Percentiles rank a stretch among this genome's conserved stretches.
Evolutionary conservation across 805 yeast species (phyloP).

Genomic region (Yueomyces sinensis): DNA sequence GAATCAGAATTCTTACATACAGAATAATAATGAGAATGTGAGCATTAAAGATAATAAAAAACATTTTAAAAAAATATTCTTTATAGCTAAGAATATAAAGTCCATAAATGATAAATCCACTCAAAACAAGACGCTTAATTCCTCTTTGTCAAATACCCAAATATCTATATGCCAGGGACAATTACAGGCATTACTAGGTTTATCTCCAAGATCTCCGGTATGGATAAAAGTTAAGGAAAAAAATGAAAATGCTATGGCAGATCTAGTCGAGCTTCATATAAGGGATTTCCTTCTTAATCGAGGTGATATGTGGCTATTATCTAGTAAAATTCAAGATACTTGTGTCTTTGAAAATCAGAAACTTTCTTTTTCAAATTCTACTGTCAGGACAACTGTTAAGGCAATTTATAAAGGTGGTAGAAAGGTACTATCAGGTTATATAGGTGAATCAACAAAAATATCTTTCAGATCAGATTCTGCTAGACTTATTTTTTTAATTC

Average conservation of each 20-base stretch:
- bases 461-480: constrained; percentile 90
- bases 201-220: constrained; percentile 58
- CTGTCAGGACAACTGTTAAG: constrained; percentile 53
- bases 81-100: constrained; percentile 28
- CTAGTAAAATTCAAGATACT: constrained; percentile 43
- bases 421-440: constrained; percentile 59
- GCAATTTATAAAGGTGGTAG: constrained; percentile 52
- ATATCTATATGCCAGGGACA: constrained; percentile 50
- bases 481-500: constrained; percentile 67
- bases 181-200: constrained; percentile 43
- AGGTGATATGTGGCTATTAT: constrained; percentile 86
- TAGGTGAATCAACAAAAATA: constrained; percentile 62
- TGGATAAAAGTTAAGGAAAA: constrained; percentile 36
- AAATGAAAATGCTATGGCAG: constrained; percentile 45
- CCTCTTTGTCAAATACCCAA: constrained; percentile 6
- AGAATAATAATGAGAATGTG: not conserved
- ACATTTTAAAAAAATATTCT: constrained; percentile 28
- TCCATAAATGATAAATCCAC: constrained; percentile 5
- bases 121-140: not conserved
- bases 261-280: constrained; percentile 67
- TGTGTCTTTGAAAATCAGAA: constrained; percentile 61
- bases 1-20: constrained; percentile 5
- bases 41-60: not conserved
- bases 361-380: constrained; percentile 44
- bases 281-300: constrained; percentile 73